Conservation (phyloP, 768 basidiomycete species). For the Amanita exitialis region DNA sequence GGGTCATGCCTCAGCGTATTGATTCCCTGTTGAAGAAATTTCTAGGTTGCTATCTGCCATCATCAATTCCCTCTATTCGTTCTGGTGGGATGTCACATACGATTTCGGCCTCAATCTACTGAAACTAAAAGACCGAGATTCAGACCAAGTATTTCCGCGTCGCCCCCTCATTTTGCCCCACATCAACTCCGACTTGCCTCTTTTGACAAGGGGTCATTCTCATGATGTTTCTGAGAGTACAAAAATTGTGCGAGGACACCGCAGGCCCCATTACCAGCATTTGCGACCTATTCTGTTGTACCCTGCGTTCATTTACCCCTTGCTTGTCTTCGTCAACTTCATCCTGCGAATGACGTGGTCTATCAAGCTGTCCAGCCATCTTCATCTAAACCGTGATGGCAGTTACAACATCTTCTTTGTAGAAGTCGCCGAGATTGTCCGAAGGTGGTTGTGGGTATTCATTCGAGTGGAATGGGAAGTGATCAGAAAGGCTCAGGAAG, state of each 20-base stretch:
- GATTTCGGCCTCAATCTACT: constrained; percentile 93
- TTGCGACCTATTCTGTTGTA: constrained; percentile 70
- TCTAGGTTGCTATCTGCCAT: constrained; percentile 76
- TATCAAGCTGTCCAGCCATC: constrained; percentile 79
- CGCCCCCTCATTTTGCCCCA: constrained; percentile 36
- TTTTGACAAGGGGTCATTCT: constrained; percentile 11
- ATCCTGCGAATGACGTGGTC: constrained; percentile 91
- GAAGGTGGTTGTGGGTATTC: constrained; percentile 99
- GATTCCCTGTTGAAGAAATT: not conserved
- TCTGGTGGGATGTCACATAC: constrained; percentile 98
- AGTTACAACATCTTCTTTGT: constrained; percentile 81
- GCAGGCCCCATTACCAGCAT: constrained; percentile 26
- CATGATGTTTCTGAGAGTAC: not conserved
- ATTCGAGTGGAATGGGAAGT: constrained; percentile 95
- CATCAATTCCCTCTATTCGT: constrained; percentile 89
- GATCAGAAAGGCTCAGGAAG: constrained; percentile 42
- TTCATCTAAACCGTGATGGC: constrained; percentile 71
- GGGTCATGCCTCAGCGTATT: constrained; percentile 13
- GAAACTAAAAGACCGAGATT: constrained; percentile 21
- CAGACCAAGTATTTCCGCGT: constrained; percentile 23
- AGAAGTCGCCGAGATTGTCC: constrained; percentile 79
- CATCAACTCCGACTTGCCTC: constrained; percentile 29
- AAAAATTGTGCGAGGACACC: not conserved
- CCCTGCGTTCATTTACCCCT: constrained; percentile 77
- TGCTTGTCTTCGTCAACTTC: constrained; percentile 74